Percentiles rank a stretch among this genome's conserved stretches.
phyloP scores from a whole-genome alignment of 192 early-diverging fungal species.

The Coemansia sp. region DNA sequence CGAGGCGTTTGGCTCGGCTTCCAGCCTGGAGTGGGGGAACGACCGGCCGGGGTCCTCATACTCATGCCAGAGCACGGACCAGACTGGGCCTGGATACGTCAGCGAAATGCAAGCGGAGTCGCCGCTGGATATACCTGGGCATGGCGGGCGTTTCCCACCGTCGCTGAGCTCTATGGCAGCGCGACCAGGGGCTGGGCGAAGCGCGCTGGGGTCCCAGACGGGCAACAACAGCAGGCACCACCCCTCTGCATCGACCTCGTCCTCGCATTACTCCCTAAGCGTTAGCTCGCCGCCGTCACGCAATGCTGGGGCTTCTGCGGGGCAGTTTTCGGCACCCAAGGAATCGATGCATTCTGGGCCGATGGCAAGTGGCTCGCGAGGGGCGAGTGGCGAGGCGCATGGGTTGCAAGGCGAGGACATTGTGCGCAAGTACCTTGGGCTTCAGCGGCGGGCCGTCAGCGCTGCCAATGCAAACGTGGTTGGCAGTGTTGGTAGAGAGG shows the following conservation, averaged over 20 bases:
- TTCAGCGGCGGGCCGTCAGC: constrained; percentile 22
- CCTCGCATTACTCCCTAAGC: constrained; percentile 38
- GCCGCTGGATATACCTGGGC: constrained; percentile 30
- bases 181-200: constrained; percentile 20
- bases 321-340: constrained; percentile 12
- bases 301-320: constrained; percentile 2
- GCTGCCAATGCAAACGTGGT: background rate
- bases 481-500: background rate
- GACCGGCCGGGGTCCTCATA: constrained; percentile 44
- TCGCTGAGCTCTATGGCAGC: constrained; percentile 43
- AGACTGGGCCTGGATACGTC: background rate
- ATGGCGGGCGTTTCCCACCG: constrained; percentile 34
- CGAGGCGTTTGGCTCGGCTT: constrained; percentile 45
- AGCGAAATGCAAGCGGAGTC: constrained; percentile 40
- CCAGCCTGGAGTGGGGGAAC: constrained; percentile 41
- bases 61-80: constrained; percentile 36
- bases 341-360: constrained; percentile 6
- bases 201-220: constrained; percentile 21
- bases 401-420: constrained; percentile 41
- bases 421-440: constrained; percentile 51
- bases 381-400: constrained; percentile 3
- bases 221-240: constrained; percentile 36
- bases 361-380: background rate
- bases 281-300: constrained; percentile 33
- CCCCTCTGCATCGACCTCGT: constrained; percentile 41